Conservation (phyloP, 148 eudicot species). For the Vaccinium vitisidaea region DNA sequence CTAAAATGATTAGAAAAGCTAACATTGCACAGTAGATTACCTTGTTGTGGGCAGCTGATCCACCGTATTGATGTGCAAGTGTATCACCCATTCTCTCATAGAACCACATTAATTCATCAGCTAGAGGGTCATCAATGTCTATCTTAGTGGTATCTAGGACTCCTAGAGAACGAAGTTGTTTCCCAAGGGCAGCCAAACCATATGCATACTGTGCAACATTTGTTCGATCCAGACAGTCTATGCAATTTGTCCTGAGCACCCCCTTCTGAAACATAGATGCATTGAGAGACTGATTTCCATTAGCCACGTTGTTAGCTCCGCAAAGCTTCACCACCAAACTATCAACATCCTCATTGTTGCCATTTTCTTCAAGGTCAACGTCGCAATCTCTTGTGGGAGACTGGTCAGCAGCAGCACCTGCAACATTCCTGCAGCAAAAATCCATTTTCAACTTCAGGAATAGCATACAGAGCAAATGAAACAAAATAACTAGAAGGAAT, state of each 20-base stretch:
- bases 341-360: constrained; percentile 33
- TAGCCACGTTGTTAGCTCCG: constrained; percentile 24
- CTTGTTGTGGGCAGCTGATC: constrained; percentile 97
- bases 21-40: constrained; percentile 30
- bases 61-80: constrained; percentile 92
- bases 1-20: not conserved
- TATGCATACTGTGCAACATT: constrained; percentile 95
- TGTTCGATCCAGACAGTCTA: constrained; percentile 90
- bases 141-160: constrained; percentile 51
- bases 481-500: not conserved
- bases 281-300: constrained; percentile 37
- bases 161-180: constrained; percentile 69
- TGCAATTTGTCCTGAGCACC: constrained; percentile 88
- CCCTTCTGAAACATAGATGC: constrained; percentile 67
- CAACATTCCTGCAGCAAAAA: constrained; percentile 43
- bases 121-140: constrained; percentile 72
- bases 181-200: constrained; percentile 83
- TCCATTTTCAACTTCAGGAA: constrained; percentile 16
- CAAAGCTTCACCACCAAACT: constrained; percentile 22
- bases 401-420: constrained; percentile 26
- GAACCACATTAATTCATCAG: constrained; percentile 68
- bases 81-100: constrained; percentile 98
- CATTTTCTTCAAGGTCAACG: constrained; percentile 23
- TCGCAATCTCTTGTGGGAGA: constrained; percentile 20
- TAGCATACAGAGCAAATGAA: not conserved